phyloP scores from a whole-genome alignment of 768 basidiomycete genomes.

The Phylloporus sp. region DNA sequence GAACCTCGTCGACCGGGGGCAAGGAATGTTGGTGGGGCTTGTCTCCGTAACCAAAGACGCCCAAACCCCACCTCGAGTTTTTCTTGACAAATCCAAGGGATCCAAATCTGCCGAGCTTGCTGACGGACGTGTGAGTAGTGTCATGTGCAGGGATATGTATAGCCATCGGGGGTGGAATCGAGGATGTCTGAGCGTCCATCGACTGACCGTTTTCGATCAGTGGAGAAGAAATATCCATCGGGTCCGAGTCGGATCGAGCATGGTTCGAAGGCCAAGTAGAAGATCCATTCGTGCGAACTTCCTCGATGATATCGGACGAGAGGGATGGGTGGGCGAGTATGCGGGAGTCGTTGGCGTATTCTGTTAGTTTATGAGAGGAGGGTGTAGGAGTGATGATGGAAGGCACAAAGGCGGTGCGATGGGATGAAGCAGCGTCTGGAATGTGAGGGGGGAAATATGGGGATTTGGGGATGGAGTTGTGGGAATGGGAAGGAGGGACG shows the following conservation, averaged over 20 bases:
- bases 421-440: constrained; percentile 46
- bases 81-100: constrained; percentile 66
- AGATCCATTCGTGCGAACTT: constrained; percentile 23
- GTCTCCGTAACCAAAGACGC: constrained; percentile 68
- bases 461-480: constrained; percentile 37
- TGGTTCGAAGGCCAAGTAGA: constrained; percentile 28
- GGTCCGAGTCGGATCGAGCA: constrained; percentile 28
- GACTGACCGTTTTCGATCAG: constrained; percentile 38
- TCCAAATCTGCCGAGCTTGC: constrained; percentile 55
- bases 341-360: constrained; percentile 31
- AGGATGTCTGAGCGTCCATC: constrained; percentile 49
- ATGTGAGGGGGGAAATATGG: constrained; percentile 38
- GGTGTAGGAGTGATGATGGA: constrained; percentile 33
- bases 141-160: constrained; percentile 36
- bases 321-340: constrained; percentile 33
- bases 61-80: constrained; percentile 57
- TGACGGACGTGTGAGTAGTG: constrained; percentile 37
- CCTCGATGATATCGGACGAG: constrained; percentile 27
- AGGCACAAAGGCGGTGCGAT: constrained; percentile 50
- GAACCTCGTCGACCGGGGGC: constrained; percentile 70
- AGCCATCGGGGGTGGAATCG: constrained; percentile 40
- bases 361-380: constrained; percentile 31
- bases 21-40: constrained; percentile 57
- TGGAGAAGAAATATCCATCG: constrained; percentile 57
- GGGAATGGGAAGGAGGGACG: constrained; percentile 47